Evolutionary conservation across 192 early-diverging fungal genomes (phyloP).

Genomic region (Coemansia sp.): DNA sequence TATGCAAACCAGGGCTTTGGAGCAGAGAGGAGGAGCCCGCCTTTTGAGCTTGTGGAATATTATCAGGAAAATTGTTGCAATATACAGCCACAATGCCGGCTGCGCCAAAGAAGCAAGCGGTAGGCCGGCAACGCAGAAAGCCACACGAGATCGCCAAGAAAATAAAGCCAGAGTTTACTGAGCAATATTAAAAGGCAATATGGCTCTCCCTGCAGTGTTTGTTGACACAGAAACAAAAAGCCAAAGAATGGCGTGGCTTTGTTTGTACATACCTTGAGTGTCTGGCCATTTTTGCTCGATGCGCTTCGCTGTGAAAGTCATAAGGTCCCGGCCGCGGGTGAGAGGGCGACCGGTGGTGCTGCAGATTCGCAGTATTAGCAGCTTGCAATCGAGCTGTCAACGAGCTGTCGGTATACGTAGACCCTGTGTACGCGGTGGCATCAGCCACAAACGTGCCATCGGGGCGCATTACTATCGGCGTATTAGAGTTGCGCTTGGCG

Average conservation of each 20-base stretch:
- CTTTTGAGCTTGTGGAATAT: not conserved
- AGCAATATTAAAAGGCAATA: not conserved
- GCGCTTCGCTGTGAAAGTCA: slow-evolving; percentile 23
- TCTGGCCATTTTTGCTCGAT: slow-evolving; percentile 35
- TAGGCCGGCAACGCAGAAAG: not conserved
- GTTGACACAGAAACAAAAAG: not conserved
- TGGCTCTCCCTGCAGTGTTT: not conserved
- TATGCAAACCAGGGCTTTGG: not conserved
- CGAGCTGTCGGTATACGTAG: slow-evolving; percentile 2
- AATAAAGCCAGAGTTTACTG: not conserved
- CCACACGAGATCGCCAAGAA: not conserved
- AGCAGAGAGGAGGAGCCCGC: too few species aligned
- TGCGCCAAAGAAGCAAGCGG: slow-evolving; percentile 1
- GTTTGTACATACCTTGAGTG: slow-evolving; percentile 42
- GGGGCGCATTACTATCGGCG: slow-evolving; percentile 39
- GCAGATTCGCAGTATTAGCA: not conserved
- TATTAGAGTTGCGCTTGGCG: slow-evolving; percentile 49
- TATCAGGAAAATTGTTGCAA: slow-evolving; percentile 6
- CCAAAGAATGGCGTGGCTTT: not conserved
- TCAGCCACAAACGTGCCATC: slow-evolving; percentile 45
- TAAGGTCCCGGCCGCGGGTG: slow-evolving; percentile 25
- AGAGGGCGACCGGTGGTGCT: slow-evolving; percentile 10
- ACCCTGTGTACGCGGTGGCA: slow-evolving; percentile 2
- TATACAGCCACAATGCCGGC: slow-evolving; percentile 4
- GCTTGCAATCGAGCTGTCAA: slow-evolving; percentile 12